A percentile compares a stretch with the other conserved stretches of the same genome.
phyloP scores from a whole-genome alignment of 768 basidiomycete species.

The Phaffia tasmanica region DNA sequence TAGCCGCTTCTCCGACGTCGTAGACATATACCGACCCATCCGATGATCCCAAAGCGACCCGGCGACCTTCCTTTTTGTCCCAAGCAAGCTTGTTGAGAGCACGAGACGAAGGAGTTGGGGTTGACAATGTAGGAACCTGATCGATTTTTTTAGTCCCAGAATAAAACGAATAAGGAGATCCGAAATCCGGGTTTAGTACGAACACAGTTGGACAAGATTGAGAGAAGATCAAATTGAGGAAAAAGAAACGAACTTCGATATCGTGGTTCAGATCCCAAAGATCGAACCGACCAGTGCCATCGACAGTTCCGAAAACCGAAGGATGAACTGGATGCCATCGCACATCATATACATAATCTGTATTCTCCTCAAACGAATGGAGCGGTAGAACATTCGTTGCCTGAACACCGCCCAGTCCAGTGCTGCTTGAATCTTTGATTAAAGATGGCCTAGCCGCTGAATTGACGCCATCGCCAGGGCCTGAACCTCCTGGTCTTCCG shows the following conservation, averaged over 20 bases:
- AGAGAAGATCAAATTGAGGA: not conserved
- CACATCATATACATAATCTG: conserved; percentile 97
- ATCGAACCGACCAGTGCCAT: conserved; percentile 91
- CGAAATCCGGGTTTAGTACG: not conserved
- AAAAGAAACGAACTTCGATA: conserved; percentile 60
- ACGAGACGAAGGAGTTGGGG: conserved; percentile 53
- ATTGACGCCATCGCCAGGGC: not conserved
- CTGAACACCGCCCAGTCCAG: not conserved
- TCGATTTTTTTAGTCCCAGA: not conserved
- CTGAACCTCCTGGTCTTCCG: conserved; percentile 20
- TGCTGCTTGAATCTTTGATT: too few species aligned
- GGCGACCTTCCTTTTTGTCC: conserved; percentile 84
- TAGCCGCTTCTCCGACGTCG: conserved; percentile 72
- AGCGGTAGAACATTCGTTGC: conserved; percentile 50
- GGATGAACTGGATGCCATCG: conserved; percentile 97
- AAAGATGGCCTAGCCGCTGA: not conserved
- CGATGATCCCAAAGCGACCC: conserved; percentile 78
- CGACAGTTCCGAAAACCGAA: conserved; percentile 81
- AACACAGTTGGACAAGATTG: conserved; percentile 5
- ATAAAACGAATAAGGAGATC: not conserved
- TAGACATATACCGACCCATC: conserved; percentile 90
- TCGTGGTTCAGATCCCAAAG: conserved; percentile 97
- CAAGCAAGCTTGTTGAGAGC: conserved; percentile 93
- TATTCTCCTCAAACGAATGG: conserved; percentile 92
- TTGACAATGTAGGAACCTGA: conserved; percentile 86